Conservation (phyloP, 1,139 yeast species). For the Candida tetrigidarum region DNA sequence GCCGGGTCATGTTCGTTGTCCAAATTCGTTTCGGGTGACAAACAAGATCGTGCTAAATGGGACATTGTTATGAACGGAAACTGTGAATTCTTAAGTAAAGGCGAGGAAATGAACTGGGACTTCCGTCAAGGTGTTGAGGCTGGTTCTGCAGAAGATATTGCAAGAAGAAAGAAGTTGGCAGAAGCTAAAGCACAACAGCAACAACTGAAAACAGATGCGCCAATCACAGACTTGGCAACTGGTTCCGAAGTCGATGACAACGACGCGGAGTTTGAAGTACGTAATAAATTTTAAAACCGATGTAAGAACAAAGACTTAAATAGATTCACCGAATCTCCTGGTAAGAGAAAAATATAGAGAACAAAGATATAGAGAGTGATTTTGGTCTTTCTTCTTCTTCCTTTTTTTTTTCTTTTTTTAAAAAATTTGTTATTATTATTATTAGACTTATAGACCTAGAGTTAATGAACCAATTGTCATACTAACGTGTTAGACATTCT, state of each 20-base stretch:
- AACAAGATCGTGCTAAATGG: slow-evolving; percentile 45
- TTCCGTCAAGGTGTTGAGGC: slow-evolving; percentile 73
- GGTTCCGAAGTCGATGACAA: slow-evolving; percentile 22
- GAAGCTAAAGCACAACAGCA: slow-evolving; percentile 18
- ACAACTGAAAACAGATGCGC: slow-evolving; percentile 11
- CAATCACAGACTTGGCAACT: slow-evolving; percentile 25
- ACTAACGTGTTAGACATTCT: slow-evolving; percentile 33
- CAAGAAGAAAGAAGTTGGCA: slow-evolving; percentile 33
- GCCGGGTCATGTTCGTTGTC: slow-evolving; percentile 54
- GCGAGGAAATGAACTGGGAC: slow-evolving; percentile 95
- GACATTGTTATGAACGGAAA: slow-evolving; percentile 64
- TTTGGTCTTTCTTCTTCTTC: slow-evolving; percentile 1
- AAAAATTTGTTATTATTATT: slow-evolving; percentile 4
- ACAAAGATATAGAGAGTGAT: slow-evolving; percentile 3
- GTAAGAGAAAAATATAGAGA: slow-evolving; percentile 3
- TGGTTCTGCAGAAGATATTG: slow-evolving; percentile 74
- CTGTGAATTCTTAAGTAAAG: slow-evolving; percentile 63
- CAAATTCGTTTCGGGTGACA: slow-evolving; percentile 24
- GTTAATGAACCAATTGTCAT: too few species aligned
- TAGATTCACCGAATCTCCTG: not conserved
- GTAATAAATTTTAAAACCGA: slow-evolving; percentile 19
- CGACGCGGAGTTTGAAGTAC: slow-evolving; percentile 42
- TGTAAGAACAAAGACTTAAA: slow-evolving; percentile 1
- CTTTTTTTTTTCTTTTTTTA: not conserved
- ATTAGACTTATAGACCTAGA: too few species aligned